Evolutionary conservation across 768 basidiomycete genomes (phyloP).

Genomic region (Ramaria rubella): DNA sequence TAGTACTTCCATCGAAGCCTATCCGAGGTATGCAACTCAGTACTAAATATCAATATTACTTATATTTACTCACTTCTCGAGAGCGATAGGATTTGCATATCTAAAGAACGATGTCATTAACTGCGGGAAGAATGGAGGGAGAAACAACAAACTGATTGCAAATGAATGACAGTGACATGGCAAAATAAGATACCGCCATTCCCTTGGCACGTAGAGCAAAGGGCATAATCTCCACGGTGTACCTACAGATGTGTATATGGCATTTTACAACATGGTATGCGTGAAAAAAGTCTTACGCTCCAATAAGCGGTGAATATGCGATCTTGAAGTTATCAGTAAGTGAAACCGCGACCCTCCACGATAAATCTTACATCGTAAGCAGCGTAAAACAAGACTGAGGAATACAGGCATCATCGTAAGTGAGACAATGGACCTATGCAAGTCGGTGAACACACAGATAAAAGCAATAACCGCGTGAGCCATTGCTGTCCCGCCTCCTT

Average conservation of each 20-base stretch:
- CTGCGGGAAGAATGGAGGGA: conserved; percentile 1
- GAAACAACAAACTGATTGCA: conserved; percentile 35
- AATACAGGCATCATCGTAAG: neutral
- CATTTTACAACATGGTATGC: too few species aligned
- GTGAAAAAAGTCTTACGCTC: conserved; percentile 29
- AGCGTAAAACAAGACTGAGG: conserved; percentile 35
- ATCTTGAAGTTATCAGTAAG: conserved; percentile 18
- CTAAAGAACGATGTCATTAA: conserved; percentile 3
- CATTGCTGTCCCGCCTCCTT: conserved; percentile 21
- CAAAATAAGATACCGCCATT: conserved; percentile 33
- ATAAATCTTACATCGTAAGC: conserved; percentile 30
- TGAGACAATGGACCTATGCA: neutral
- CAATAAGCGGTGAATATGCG: conserved; percentile 37
- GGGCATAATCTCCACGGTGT: conserved; percentile 39
- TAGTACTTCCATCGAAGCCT: conserved; percentile 14
- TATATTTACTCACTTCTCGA: conserved; percentile 22
- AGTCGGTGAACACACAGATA: conserved; percentile 17
- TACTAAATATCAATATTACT: too few species aligned
- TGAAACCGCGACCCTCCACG: neutral
- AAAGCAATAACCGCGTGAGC: conserved; percentile 26
- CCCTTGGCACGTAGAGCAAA: conserved; percentile 36
- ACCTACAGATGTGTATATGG: too few species aligned
- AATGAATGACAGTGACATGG: conserved; percentile 34
- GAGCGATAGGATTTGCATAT: conserved; percentile 33
- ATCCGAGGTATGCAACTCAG: neutral